These are phyloP conservation scores for Venturia carpophila DNA, from an alignment of 2,329 filamentous ascomycete genomes.

Conservation along the genomic window DNA sequence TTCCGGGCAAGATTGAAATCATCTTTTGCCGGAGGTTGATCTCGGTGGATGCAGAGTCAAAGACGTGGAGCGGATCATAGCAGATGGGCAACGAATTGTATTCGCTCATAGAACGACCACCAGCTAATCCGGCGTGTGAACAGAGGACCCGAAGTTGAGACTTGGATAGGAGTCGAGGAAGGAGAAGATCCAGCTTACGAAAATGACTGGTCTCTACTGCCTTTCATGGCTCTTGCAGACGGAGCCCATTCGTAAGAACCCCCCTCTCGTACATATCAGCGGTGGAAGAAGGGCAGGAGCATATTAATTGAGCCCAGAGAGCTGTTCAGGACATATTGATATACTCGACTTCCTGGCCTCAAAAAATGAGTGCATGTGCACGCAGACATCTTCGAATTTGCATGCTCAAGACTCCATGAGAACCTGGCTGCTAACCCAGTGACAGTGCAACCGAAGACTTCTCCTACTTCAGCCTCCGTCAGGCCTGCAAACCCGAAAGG, in stretches of 20 bases:
- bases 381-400: not conserved
- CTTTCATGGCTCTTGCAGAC: conserved; percentile 95
- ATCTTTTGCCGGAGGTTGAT: not conserved
- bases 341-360: not conserved
- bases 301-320: not conserved
- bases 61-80: not conserved
- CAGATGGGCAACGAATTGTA: not conserved
- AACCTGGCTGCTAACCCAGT: not conserved
- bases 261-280: not conserved
- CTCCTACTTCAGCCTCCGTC: conserved; percentile 90
- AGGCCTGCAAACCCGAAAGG: conserved; percentile 36
- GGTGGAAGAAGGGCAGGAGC: not conserved
- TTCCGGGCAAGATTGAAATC: not conserved
- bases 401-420: not conserved
- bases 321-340: not conserved
- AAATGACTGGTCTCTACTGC: conserved; percentile 79
- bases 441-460: conserved; percentile 71
- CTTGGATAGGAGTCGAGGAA: conserved; percentile 73
- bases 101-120: not conserved
- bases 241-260: conserved; percentile 78
- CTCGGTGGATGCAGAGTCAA: not conserved
- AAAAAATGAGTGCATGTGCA: too few relatives aligned
- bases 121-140: conserved; percentile 14
- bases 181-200: conserved; percentile 69
- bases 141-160: conserved; percentile 85